Conservation (phyloP, 192 early-diverging fungal genomes). For the Coemansia sp. region DNA sequence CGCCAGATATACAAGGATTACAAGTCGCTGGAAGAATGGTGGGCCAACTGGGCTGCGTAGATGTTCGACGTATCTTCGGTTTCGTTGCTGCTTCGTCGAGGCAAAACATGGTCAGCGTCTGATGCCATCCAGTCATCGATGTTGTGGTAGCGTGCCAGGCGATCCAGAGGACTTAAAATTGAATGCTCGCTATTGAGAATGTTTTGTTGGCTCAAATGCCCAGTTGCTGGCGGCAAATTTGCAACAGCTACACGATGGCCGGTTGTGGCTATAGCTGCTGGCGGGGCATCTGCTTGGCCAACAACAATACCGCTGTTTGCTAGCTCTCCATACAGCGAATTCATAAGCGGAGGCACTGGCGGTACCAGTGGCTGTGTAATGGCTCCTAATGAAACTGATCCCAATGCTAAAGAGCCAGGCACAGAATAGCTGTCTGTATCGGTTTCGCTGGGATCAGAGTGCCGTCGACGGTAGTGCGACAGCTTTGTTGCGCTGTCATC, state of each 20-base stretch:
- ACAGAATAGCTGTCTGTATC: conserved; percentile 1
- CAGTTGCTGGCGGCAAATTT: neutral
- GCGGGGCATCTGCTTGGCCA: conserved; percentile 14
- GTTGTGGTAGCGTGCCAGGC: conserved; percentile 30
- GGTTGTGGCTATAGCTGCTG: neutral
- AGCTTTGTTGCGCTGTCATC: neutral
- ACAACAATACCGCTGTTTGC: conserved; percentile 24
- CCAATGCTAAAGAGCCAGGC: neutral
- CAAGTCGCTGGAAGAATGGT: conserved; percentile 9
- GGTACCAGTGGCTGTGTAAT: conserved; percentile 29
- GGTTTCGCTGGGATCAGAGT: conserved; percentile 22
- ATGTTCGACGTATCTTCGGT: conserved; percentile 25
- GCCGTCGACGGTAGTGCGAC: neutral
- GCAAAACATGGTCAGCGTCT: neutral
- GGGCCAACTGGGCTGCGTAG: conserved; percentile 23
- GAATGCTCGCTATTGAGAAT: neutral
- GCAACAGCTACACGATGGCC: neutral
- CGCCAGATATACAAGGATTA: neutral
- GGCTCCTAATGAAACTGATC: neutral
- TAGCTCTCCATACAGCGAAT: conserved; percentile 29
- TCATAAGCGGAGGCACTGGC: conserved; percentile 27
- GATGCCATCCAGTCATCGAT: conserved; percentile 17
- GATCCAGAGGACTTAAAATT: conserved; percentile 29
- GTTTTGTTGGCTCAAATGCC: neutral
- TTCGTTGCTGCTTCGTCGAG: neutral